Conservation (phyloP, 2,329 filamentous ascomycete genomes). For the Alternaria metachromatica region DNA sequence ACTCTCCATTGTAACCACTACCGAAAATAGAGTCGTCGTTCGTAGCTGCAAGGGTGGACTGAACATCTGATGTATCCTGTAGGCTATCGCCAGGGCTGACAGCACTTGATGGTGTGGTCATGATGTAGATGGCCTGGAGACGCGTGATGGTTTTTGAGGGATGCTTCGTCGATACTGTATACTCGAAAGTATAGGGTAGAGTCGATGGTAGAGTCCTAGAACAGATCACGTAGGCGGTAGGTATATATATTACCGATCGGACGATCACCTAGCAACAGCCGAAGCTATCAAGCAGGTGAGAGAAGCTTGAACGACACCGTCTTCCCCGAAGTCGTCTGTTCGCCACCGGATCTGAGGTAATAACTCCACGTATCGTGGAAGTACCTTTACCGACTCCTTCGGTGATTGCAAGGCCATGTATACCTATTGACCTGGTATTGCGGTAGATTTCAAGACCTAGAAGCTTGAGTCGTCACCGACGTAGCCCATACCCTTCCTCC, state of each 20-base stretch:
- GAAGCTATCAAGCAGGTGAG: background rate
- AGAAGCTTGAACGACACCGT: background rate
- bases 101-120: background rate
- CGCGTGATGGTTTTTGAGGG: background rate
- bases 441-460: background rate
- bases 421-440: too few relatives aligned
- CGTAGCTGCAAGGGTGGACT: background rate
- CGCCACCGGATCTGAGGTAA: background rate
- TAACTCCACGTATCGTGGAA: background rate
- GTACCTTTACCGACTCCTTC: background rate
- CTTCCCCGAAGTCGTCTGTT: background rate
- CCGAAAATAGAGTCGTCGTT: background rate
- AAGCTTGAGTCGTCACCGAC: constrained; percentile 23
- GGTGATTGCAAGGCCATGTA: background rate
- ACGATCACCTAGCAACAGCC: background rate
- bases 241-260: background rate
- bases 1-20: background rate
- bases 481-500: constrained; percentile 71
- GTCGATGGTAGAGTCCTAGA: background rate
- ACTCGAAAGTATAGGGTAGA: background rate
- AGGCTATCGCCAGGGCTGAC: background rate
- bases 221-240: background rate
- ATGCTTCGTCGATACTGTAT: background rate
- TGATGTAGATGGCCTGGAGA: background rate
- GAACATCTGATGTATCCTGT: background rate